phyloP scores from a whole-genome alignment of 2,329 filamentous ascomycete genomes.

The Didymellaceae sp. region DNA sequence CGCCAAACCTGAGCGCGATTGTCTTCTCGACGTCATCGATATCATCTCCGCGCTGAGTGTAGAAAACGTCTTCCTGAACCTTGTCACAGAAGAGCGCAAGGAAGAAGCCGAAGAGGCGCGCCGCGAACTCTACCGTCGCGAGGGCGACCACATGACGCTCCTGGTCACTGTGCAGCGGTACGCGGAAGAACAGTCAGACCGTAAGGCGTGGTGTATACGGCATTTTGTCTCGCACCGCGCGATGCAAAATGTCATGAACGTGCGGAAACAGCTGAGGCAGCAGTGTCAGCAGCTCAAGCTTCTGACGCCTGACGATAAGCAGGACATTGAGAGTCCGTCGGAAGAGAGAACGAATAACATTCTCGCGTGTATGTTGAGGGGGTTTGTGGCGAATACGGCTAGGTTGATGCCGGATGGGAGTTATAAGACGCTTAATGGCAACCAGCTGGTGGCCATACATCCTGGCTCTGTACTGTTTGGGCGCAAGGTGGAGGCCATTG shows the following conservation, averaged over 20 bases:
- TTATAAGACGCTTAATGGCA: constrained; percentile 66
- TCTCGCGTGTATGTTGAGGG: constrained; percentile 63
- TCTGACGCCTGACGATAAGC: constrained; percentile 26
- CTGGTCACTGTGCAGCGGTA: constrained; percentile 67
- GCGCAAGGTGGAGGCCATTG: constrained; percentile 63
- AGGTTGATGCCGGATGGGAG: constrained; percentile 65
- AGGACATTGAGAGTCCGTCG: constrained; percentile 28
- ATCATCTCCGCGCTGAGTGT: constrained; percentile 73
- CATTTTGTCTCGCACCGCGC: constrained; percentile 67
- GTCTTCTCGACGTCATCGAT: constrained; percentile 83
- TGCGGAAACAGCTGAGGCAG: constrained; percentile 65
- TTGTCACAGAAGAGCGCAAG: constrained; percentile 65
- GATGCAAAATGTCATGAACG: constrained; percentile 71
- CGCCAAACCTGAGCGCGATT: constrained; percentile 71
- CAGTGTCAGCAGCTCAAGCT: constrained; percentile 61
- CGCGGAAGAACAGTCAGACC: constrained; percentile 62
- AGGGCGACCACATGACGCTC: constrained; percentile 70
- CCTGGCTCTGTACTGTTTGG: constrained; percentile 67
- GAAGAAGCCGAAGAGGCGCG: constrained; percentile 64
- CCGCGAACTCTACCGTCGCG: constrained; percentile 62
- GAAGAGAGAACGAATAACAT: constrained; percentile 58
- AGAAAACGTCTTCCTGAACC: constrained; percentile 68
- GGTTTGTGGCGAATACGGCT: constrained; percentile 67
- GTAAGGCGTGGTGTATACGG: constrained; percentile 65
- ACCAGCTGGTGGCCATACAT: constrained; percentile 68